Conservation (phyloP, 805 yeast genomes). For the Candida silvatica region DNA sequence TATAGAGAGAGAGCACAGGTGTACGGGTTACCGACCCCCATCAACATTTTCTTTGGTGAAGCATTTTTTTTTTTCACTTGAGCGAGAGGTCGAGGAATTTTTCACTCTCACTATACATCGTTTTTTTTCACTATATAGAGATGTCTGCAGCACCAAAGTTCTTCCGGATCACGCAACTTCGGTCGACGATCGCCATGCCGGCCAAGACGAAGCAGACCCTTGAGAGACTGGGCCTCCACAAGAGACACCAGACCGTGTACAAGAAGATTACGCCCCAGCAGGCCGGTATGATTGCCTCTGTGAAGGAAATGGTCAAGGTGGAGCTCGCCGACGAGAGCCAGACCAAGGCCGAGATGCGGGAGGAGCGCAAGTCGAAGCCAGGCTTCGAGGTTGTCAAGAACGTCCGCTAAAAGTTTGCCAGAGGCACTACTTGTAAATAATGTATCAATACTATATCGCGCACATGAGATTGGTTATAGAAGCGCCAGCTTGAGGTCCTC, state of each 20-base stretch:
- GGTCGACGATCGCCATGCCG: conserved; percentile 86
- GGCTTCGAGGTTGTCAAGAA: conserved; percentile 45
- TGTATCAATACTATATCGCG: background rate
- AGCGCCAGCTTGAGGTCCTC: conserved; percentile 23
- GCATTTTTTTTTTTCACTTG: too few relatives aligned
- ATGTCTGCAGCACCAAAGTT: conserved; percentile 20
- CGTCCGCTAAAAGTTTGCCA: conserved; percentile 10
- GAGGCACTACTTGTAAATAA: conserved; percentile 1
- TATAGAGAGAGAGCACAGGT: too few relatives aligned
- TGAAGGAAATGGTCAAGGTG: conserved; percentile 81
- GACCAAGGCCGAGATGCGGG: conserved; percentile 42
- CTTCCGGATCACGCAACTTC: conserved; percentile 64
- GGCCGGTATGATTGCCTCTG: conserved; percentile 77
- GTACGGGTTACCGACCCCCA: too few relatives aligned
- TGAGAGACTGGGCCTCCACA: conserved; percentile 63
- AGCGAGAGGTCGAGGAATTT: too few relatives aligned
- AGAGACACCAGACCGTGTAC: conserved; percentile 66
- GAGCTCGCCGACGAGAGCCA: conserved; percentile 55
- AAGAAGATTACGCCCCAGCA: conserved; percentile 66
- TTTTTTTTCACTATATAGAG: background rate
- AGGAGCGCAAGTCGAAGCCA: conserved; percentile 50
- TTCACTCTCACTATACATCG: background rate
- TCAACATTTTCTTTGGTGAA: too few relatives aligned
- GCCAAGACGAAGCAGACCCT: conserved; percentile 55
- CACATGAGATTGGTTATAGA: too few relatives aligned